These are phyloP conservation scores for Racocetra persica DNA, from an alignment of 371 early-diverging fungal genomes.

Conservation along the genomic window DNA sequence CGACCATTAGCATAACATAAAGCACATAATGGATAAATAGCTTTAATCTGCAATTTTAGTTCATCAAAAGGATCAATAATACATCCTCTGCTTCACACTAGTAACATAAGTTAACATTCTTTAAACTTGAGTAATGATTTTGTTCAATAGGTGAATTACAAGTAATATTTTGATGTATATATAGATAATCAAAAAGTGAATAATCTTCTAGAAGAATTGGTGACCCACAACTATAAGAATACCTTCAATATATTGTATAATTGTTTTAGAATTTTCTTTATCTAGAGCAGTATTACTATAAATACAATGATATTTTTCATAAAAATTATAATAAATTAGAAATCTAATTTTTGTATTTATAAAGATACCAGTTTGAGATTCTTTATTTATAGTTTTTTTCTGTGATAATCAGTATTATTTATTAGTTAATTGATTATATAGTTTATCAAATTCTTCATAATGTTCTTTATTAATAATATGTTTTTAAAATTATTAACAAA, in stretches of 20 bases:
- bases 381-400: no score
- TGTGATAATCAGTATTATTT: no score
- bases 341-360: no score
- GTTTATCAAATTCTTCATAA: no score
- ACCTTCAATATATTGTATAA: neutral
- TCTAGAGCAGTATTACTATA: conserved; percentile 5
- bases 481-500: no score
- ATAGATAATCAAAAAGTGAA: neutral
- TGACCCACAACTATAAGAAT: conserved; percentile 39
- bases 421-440: no score
- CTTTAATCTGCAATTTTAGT: neutral
- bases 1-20: no score
- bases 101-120: neutral
- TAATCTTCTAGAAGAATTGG: neutral
- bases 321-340: neutral
- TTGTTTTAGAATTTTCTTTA: neutral
- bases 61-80: neutral
- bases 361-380: no score
- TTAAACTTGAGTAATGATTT: neutral
- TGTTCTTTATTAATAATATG: no score
- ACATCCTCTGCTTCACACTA: neutral
- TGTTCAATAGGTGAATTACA: neutral
- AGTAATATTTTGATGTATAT: neutral
- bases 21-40: no score
- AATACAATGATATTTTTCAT: neutral